These are phyloP conservation scores for Asterophora lycoperdoides DNA, from an alignment of 768 basidiomycete species.

Conservation along the genomic window DNA sequence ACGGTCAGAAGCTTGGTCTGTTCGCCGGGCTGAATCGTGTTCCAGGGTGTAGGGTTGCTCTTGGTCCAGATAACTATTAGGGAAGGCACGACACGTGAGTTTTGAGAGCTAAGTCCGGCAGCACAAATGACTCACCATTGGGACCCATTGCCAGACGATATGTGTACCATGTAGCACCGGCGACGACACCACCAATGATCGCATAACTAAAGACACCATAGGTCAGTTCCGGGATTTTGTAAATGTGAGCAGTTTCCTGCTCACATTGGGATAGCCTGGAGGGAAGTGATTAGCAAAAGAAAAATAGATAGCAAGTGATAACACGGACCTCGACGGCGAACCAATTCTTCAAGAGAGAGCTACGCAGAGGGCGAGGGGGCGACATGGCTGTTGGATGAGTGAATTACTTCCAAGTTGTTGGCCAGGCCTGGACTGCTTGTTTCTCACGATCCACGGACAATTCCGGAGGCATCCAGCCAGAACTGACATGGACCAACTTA, in stretches of 20 bases:
- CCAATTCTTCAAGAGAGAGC: constrained; percentile 58
- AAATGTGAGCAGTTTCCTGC: constrained; percentile 10
- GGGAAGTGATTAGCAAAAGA: constrained; percentile 5
- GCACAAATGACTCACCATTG: constrained; percentile 34
- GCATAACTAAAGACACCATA: constrained; percentile 34
- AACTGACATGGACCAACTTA: too few relatives aligned
- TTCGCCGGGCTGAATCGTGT: constrained; percentile 70
- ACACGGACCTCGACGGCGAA: constrained; percentile 63
- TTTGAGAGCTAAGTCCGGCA: not conserved
- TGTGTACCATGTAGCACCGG: constrained; percentile 67
- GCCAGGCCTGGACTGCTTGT: not conserved
- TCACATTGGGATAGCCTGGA: constrained; percentile 52
- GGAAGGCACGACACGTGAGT: not conserved
- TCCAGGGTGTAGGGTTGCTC: constrained; percentile 87
- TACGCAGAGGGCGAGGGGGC: constrained; percentile 28
- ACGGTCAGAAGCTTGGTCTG: constrained; percentile 66
- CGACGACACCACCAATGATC: constrained; percentile 45
- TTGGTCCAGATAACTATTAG: constrained; percentile 51
- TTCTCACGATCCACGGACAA: constrained; percentile 33
- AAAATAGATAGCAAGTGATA: constrained; percentile 5
- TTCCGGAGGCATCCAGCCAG: constrained; percentile 28
- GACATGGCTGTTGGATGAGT: constrained; percentile 11
- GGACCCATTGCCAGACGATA: constrained; percentile 61
- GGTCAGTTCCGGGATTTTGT: constrained; percentile 11
- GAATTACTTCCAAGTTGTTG: not conserved